Evolutionary conservation across 495 filamentous ascomycete species (phyloP), one percentile per base, ranked within the genome.

Genomic region (Penicillium psychrofluorescens): DNA sequence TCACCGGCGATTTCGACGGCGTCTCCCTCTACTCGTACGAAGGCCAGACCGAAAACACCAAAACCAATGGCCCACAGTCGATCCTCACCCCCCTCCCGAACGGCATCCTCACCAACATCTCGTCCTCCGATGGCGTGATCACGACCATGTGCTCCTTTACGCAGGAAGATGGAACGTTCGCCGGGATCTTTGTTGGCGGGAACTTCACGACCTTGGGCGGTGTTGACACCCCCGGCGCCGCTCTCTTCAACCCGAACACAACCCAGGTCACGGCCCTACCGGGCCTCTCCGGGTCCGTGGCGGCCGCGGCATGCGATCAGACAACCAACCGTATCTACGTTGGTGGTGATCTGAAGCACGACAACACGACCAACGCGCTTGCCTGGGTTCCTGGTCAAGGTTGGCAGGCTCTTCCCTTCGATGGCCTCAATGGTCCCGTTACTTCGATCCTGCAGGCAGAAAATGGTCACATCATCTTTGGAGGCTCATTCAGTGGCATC

Each of bases 171-270:
- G 86, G 86, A 38, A 77, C 66, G 5, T 67, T 83, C 31, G 72
- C 77, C 12, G 88, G 87, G 10, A 78, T 95, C 27, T 80, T 96
- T 15, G 76, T 96, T 5, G 92, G 84, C 16, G 92, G 92, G 11
- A 97, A 95, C 67, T 99, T 99, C 62, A 96, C 91, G n/a, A 95
- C 86, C 55, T 63, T 98, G 32, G 86, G 82, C 30, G 80, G 79
- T 37, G 70, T 82, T 35, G 69, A 88, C 61, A 83, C 90, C 10
- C 77, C 80, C 37, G 90, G 86, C 28, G 79, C 90, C 30, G 92
- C 92, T 13, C 56, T 91, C 43, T 90, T 88, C 59, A 75, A 95
- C 55, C 79, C 86, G 1, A 75, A 75, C 41, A 79, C 80, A 14
- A 77, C 75, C 11, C 60, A 70, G 12, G 70, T 95, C 29, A 85